Evolutionary conservation across 768 basidiomycete genomes (phyloP).

Genomic region (Agrocybe praecox): DNA sequence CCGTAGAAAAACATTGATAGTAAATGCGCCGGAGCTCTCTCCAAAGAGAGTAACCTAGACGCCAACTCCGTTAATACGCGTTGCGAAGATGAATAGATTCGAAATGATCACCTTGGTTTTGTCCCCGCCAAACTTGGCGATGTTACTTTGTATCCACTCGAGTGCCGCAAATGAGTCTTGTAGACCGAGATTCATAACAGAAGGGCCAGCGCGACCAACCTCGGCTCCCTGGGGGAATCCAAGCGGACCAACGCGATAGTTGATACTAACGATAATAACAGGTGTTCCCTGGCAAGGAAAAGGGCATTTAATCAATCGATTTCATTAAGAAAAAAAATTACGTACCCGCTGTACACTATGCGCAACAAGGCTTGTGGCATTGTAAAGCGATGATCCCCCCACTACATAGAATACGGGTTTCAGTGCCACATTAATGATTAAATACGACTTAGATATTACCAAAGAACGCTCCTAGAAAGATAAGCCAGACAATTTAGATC

Average conservation of each 20-base stretch:
- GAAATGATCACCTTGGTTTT: conserved; percentile 36
- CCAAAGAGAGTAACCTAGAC: conserved; percentile 47
- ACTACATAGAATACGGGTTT: not conserved
- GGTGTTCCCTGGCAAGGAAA: conserved; percentile 35
- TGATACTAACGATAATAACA: conserved; percentile 36
- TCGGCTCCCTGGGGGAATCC: conserved; percentile 43
- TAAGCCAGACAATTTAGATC: not conserved
- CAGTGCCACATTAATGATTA: not conserved
- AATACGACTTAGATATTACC: not conserved
- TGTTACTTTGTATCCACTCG: conserved; percentile 57
- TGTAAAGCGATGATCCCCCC: conserved; percentile 21
- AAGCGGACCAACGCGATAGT: conserved; percentile 43
- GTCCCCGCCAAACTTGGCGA: conserved; percentile 56
- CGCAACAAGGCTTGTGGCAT: conserved; percentile 29
- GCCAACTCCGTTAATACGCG: not conserved
- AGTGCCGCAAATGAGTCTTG: conserved; percentile 47
- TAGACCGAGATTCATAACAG: conserved; percentile 42
- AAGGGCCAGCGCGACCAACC: conserved; percentile 4
- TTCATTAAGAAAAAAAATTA: not conserved
- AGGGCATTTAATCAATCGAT: too few relatives aligned
- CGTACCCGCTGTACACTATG: conserved; percentile 27
- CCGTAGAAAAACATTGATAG: conserved; percentile 31
- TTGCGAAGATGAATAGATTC: not conserved
- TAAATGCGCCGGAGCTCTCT: conserved; percentile 49
- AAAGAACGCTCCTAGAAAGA: not conserved